A percentile compares a stretch with the other conserved stretches of the same genome.
phyloP scores from a whole-genome alignment of 2,329 filamentous ascomycete genomes.

The Coniochaeta ligniaria region DNA sequence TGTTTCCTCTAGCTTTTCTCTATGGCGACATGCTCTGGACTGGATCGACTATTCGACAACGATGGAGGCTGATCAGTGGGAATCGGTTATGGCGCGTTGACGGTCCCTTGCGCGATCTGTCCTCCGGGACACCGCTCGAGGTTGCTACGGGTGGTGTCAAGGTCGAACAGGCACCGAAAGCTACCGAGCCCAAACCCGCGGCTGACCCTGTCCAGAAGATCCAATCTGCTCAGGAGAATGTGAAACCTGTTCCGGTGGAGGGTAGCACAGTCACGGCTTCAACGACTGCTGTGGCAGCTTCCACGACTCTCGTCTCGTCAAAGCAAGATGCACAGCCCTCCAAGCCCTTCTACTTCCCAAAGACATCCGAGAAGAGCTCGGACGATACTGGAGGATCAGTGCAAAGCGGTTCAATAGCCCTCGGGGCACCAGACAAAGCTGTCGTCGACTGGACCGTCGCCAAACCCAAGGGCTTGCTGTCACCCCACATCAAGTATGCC shows the following conservation, averaged over 20 bases:
- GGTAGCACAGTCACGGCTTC: not conserved
- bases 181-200: not conserved
- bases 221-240: not conserved
- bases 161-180: slow-evolving; percentile 5
- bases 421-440: slow-evolving; percentile 23
- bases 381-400: slow-evolving; percentile 18
- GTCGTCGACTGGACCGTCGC: slow-evolving; percentile 26
- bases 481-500: slow-evolving; percentile 20
- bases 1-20: slow-evolving; percentile 33
- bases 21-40: slow-evolving; percentile 28
- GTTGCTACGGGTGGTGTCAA: slow-evolving; percentile 12
- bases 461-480: slow-evolving; percentile 21
- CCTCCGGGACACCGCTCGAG: slow-evolving; percentile 13
- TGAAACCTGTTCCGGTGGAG: not conserved
- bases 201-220: not conserved
- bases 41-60: slow-evolving; percentile 27
- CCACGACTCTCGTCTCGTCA: slow-evolving; percentile 6
- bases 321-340: not conserved
- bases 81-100: slow-evolving; percentile 25
- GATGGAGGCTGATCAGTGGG: slow-evolving; percentile 33
- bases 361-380: slow-evolving; percentile 16
- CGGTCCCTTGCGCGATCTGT: slow-evolving; percentile 16
- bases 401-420: slow-evolving; percentile 18
- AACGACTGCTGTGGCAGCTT: not conserved
- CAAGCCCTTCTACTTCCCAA: slow-evolving; percentile 4